Percentiles rank a stretch among this genome's conserved stretches.
Conservation (phyloP, 2,329 filamentous ascomycete species). For the Pseudonectria buxi region DNA sequence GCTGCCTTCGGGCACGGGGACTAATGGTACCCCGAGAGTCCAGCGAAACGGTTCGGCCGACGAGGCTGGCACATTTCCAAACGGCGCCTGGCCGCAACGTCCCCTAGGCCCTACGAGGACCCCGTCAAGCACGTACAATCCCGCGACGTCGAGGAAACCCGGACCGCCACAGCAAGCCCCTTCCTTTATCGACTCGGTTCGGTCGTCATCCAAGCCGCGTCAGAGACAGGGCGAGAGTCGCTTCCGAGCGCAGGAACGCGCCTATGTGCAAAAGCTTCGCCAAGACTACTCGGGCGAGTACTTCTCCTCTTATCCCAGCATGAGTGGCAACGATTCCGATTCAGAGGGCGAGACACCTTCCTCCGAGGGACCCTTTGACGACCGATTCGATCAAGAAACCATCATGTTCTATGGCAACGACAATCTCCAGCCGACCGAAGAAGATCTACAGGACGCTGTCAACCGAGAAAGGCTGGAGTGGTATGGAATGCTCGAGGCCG, state of each 20-base stretch:
- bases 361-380: conserved; percentile 77
- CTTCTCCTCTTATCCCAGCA: conserved; percentile 58
- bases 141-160: conserved; percentile 51
- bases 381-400: conserved; percentile 84
- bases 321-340: conserved; percentile 70
- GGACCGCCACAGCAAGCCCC: conserved; percentile 34
- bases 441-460: conserved; percentile 81
- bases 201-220: conserved; percentile 48
- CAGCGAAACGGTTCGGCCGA: conserved; percentile 30
- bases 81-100: conserved; percentile 49
- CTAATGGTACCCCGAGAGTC: conserved; percentile 36
- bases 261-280: conserved; percentile 86
- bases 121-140: conserved; percentile 74
- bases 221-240: conserved; percentile 38
- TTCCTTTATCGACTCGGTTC: conserved; percentile 37
- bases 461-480: conserved; percentile 91
- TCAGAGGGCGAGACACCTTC: conserved; percentile 86
- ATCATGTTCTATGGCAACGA: conserved; percentile 90
- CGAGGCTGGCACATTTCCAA: conserved; percentile 23
- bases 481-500: conserved; percentile 96
- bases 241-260: conserved; percentile 68
- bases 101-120: conserved; percentile 64
- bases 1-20: conserved; percentile 30
- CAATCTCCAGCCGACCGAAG: conserved; percentile 77
- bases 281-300: conserved; percentile 62